Conservation (phyloP, 2,329 filamentous ascomycete genomes). For the Dothideomycetidae sp. region DNA sequence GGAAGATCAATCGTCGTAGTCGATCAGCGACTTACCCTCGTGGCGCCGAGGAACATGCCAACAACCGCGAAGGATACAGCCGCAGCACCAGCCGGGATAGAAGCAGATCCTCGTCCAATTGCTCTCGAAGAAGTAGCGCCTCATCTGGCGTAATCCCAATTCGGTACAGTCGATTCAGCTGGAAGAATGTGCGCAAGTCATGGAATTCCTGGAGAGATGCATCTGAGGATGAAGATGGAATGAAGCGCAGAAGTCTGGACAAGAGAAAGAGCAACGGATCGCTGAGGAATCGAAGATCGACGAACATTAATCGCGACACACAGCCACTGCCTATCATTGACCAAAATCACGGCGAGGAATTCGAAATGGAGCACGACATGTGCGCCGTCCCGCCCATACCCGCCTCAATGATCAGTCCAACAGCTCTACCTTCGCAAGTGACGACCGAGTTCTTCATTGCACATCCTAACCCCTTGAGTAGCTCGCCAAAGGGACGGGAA, state of each 20-base stretch:
- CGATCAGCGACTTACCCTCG: background rate
- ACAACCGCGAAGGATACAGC: background rate
- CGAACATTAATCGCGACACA: constrained; percentile 34
- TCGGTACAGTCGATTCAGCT: constrained; percentile 5
- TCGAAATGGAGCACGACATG: background rate
- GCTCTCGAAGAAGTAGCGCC: constrained; percentile 6
- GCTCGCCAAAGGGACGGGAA: too few relatives aligned
- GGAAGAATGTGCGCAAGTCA: constrained; percentile 8
- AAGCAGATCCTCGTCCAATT: constrained; percentile 2
- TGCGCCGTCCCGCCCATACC: constrained; percentile 5
- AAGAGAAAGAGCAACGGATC: constrained; percentile 10
- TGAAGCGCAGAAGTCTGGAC: constrained; percentile 7
- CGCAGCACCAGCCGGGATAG: constrained; percentile 1
- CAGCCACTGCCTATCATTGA: constrained; percentile 35
- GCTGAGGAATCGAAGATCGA: constrained; percentile 10
- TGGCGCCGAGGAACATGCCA: background rate
- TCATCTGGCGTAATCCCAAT: constrained; percentile 8
- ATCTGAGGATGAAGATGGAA: constrained; percentile 5
- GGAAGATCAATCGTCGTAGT: background rate
- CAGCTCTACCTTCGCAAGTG: too few relatives aligned
- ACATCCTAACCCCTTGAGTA: too few relatives aligned
- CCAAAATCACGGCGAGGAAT: constrained; percentile 21
- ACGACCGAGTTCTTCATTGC: too few relatives aligned
- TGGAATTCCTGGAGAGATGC: constrained; percentile 23
- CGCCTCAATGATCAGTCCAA: too few relatives aligned